Base-by-base conservation (phyloP, 2,329 filamentous ascomycete species). In the Aspergillus brasiliensis region DNA sequence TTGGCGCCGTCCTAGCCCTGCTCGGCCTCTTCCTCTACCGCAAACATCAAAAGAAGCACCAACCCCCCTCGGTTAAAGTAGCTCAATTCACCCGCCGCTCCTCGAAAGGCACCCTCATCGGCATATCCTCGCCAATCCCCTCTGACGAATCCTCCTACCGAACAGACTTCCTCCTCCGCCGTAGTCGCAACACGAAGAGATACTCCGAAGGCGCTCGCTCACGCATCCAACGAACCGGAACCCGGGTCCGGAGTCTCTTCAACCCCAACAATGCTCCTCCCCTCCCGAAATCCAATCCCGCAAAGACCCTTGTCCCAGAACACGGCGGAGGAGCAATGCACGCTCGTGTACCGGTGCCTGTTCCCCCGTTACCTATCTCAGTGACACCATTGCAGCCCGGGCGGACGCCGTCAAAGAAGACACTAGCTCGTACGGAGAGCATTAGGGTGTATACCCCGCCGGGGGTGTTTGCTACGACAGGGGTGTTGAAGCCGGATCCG, bases 1-100 rank as follows among this genome's bases (percentile, higher is more conserved):
- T 76, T 27, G 80, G 80, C 6, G 73, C 75, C 75, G 49, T 88
- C 79, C 37, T 81, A 77, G 69, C 84, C 84, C 37, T 86, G 82
- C 64, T 81, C 74, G 71, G 87, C 57, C 66, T 74, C 38, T 71
- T 74, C 57, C 78, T 73, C 63, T 65, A 78, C 56, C 71, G 77
- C 51, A 71, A 72, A 40, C 62, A 66, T 21, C 59, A 64, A 53
- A 62, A 66, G 38, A 62, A 60, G 5, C 67, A 68, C 27, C 54
- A 34, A 7, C 61, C 65, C 11, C 53, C 60, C 3, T 51, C 60
- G 3, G 57, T 62, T 5, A 76, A 73, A 48, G 34, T 67, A 7
- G 53, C 66, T 1, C 64, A 71, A 23, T 67, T 73, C 48, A 73
- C 72, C 25, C 67, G 72, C 47, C 71, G 71, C 31, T 73, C 74